A percentile compares a stretch with the other conserved stretches of the same genome.
phyloP scores from a whole-genome alignment of 176 grass and related monocot genomes.

The Oryza nivara region DNA sequence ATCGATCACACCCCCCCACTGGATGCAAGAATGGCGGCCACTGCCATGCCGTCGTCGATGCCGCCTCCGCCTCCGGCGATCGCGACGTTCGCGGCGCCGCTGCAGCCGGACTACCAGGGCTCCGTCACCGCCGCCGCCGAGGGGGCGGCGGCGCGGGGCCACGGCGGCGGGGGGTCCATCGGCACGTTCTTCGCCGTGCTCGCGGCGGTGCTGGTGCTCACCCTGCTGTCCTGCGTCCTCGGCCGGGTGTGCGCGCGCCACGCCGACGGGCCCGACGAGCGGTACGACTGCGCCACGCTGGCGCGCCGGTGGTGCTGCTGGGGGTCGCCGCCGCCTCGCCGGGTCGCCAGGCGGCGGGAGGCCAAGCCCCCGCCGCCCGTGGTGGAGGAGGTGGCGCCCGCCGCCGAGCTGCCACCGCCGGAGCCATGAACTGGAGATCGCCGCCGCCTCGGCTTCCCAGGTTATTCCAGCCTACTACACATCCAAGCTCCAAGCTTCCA shows the following conservation, averaged over 20 bases:
- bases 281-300: slow-evolving; percentile 65
- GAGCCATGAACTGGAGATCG: slow-evolving; percentile 54
- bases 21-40: slow-evolving; percentile 50
- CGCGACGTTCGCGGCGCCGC: slow-evolving; percentile 39
- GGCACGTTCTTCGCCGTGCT: slow-evolving; percentile 82
- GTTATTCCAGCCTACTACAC: slow-evolving; percentile 23
- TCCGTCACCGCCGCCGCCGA: not conserved
- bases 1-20: not conserved
- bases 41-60: slow-evolving; percentile 40
- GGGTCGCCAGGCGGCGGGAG: slow-evolving; percentile 36
- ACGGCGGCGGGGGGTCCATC: slow-evolving; percentile 21
- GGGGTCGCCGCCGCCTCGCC: slow-evolving; percentile 3
- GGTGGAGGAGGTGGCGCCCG: slow-evolving; percentile 18
- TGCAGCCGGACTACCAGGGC: slow-evolving; percentile 48
- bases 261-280: slow-evolving; percentile 62
- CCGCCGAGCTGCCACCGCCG: slow-evolving; percentile 38
- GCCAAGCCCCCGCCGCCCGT: slow-evolving; percentile 38
- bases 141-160: not conserved
- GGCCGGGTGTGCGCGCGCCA: slow-evolving; percentile 58
- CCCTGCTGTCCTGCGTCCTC: slow-evolving; percentile 73
- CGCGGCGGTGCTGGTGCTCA: slow-evolving; percentile 64
- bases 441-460: not conserved
- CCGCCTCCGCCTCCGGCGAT: slow-evolving; percentile 24
- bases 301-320: slow-evolving; percentile 50
- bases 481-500: not conserved